phyloP scores from a whole-genome alignment of 1,284 basidiomycete species.

The Pholiota adiposa region DNA sequence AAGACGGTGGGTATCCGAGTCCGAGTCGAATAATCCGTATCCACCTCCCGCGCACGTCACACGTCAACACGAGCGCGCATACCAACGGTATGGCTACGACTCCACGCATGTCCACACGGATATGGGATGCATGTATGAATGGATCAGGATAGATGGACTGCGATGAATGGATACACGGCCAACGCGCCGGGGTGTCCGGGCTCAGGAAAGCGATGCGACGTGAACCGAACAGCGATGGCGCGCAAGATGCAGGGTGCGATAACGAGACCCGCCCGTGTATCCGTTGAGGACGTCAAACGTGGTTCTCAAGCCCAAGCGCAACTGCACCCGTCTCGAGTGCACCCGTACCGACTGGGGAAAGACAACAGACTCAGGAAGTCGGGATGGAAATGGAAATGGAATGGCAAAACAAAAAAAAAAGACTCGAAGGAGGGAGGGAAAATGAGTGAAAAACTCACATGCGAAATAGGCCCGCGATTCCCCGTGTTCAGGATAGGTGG shows the following conservation, averaged over 20 bases:
- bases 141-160: too few species aligned
- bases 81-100: too few species aligned
- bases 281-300: too few species aligned
- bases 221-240: too few species aligned
- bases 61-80: neutral
- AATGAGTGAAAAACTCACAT: constrained; percentile 38
- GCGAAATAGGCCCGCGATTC: constrained; percentile 81
- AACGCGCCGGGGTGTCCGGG: too few species aligned
- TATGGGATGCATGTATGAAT: too few species aligned
- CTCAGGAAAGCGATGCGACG: neutral
- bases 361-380: neutral
- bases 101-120: neutral
- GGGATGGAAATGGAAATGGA: too few species aligned
- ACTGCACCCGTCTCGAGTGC: neutral
- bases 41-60: neutral
- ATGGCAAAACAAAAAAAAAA: neutral
- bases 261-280: neutral
- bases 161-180: too few species aligned
- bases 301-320: neutral
- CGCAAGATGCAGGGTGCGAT: too few species aligned
- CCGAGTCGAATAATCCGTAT: neutral
- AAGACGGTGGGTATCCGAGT: too few species aligned
- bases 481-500: constrained; percentile 89
- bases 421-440: neutral
- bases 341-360: neutral